These are phyloP conservation scores for Picochlorum sp. DNA, from an alignment of 139 green algal species.

Conservation along the genomic window DNA sequence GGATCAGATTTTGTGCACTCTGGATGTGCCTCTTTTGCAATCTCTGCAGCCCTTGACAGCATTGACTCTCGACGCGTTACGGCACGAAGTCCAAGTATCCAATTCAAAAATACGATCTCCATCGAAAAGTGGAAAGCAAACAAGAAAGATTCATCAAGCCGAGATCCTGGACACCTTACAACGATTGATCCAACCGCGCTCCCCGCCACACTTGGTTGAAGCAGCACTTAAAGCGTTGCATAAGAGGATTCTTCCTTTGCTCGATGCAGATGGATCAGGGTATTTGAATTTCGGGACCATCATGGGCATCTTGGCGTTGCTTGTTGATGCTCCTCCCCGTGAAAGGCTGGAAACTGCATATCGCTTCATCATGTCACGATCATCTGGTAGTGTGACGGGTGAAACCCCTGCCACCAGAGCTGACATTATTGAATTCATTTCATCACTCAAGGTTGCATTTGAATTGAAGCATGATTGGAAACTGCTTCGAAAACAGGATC, in stretches of 20 bases:
- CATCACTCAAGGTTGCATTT: conserved; percentile 5
- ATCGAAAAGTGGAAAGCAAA: neutral
- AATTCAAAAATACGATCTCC: conserved; percentile 1
- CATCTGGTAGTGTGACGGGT: neutral
- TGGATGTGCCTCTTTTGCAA: conserved; percentile 9
- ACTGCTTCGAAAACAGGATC: neutral
- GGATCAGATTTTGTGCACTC: neutral
- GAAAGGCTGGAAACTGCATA: conserved; percentile 8
- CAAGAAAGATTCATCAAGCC: neutral
- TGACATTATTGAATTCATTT: conserved; percentile 8
- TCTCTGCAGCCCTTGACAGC: neutral
- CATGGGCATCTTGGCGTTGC: neutral
- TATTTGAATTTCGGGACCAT: neutral
- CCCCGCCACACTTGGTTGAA: neutral
- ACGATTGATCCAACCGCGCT: neutral
- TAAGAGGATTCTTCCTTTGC: neutral
- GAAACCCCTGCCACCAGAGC: conserved; percentile 10
- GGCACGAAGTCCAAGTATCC: neutral
- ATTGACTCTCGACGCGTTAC: neutral
- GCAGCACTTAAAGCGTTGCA: neutral
- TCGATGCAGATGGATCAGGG: conserved; percentile 3
- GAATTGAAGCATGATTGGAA: conserved; percentile 5
- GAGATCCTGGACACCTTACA: neutral
- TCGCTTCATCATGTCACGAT: conserved; percentile 7
- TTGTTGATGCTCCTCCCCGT: conserved; percentile 7